Percentiles rank a stretch among this genome's conserved stretches.
Evolutionary conservation across 176 grass and related monocot species (phyloP).

Genomic region (Leersia perrieri): DNA sequence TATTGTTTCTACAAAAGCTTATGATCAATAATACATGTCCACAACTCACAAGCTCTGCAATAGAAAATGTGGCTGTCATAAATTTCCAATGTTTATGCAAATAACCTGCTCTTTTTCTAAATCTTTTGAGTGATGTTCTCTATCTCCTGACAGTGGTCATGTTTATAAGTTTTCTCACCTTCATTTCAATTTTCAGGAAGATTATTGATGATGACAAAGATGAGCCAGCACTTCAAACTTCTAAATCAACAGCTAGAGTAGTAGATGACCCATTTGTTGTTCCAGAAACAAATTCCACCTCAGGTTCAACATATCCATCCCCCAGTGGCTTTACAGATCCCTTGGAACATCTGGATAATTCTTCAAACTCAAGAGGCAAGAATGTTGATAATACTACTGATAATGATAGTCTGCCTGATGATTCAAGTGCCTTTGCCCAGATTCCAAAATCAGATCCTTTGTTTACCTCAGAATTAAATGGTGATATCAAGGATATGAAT

Average conservation of each 20-base stretch:
- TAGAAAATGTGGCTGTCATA: background rate
- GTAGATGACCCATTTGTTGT: slow-evolving; percentile 70
- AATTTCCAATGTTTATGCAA: background rate
- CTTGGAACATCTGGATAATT: slow-evolving; percentile 50
- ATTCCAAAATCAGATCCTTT: slow-evolving; percentile 47
- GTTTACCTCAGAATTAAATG: slow-evolving; percentile 54
- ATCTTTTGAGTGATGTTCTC: background rate
- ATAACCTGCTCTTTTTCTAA: background rate
- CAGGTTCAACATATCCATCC: slow-evolving; percentile 49
- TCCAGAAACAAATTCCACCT: slow-evolving; percentile 53
- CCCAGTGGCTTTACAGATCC: slow-evolving; percentile 56
- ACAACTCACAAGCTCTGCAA: background rate
- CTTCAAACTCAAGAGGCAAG: slow-evolving; percentile 34
- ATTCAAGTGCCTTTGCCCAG: slow-evolving; percentile 49
- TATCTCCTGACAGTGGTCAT: background rate
- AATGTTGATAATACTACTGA: slow-evolving; percentile 39
- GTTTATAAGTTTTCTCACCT: background rate
- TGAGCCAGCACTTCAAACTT: slow-evolving; percentile 38
- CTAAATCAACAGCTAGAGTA: slow-evolving; percentile 39
- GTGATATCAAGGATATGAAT: slow-evolving; percentile 41
- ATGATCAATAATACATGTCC: background rate
- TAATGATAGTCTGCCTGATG: slow-evolving; percentile 47
- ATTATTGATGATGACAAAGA: slow-evolving; percentile 33
- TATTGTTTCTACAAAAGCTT: background rate
- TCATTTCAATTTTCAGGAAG: slow-evolving; percentile 60